phyloP scores from a whole-genome alignment of 2,329 filamentous ascomycete genomes.

The Colletotrichum sansevieriae region DNA sequence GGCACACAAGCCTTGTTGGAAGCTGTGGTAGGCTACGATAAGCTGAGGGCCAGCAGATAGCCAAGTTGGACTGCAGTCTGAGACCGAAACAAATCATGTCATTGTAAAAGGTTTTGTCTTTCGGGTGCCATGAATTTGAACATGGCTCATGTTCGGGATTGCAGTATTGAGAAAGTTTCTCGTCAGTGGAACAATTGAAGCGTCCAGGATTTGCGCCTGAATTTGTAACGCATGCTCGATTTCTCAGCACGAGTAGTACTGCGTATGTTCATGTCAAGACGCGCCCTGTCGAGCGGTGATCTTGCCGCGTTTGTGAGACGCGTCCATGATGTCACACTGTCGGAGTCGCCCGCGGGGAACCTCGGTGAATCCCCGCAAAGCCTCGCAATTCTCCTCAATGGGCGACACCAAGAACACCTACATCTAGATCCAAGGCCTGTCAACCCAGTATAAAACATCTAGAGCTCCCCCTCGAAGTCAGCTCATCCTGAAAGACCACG shows the following conservation, averaged over 20 bases:
- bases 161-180: too few relatives aligned
- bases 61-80: not conserved
- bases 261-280: constrained; percentile 9
- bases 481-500: too few relatives aligned
- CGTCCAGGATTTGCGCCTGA: too few relatives aligned
- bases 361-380: not conserved
- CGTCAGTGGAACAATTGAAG: too few relatives aligned
- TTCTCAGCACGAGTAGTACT: constrained; percentile 14
- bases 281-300: constrained; percentile 17
- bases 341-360: not conserved
- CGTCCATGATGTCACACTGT: constrained; percentile 29
- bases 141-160: not conserved
- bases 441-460: too few relatives aligned
- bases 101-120: not conserved
- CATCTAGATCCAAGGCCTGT: too few relatives aligned
- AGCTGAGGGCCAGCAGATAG: constrained; percentile 14
- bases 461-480: too few relatives aligned
- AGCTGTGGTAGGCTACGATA: constrained; percentile 43
- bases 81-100: too few relatives aligned
- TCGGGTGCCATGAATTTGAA: too few relatives aligned
- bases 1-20: constrained; percentile 44
- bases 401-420: not conserved
- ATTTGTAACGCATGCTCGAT: not conserved
- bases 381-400: not conserved
- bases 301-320: not conserved